Evolutionary conservation across 306 rosid species (phyloP).

Genomic region (Fagus sylvatica): DNA sequence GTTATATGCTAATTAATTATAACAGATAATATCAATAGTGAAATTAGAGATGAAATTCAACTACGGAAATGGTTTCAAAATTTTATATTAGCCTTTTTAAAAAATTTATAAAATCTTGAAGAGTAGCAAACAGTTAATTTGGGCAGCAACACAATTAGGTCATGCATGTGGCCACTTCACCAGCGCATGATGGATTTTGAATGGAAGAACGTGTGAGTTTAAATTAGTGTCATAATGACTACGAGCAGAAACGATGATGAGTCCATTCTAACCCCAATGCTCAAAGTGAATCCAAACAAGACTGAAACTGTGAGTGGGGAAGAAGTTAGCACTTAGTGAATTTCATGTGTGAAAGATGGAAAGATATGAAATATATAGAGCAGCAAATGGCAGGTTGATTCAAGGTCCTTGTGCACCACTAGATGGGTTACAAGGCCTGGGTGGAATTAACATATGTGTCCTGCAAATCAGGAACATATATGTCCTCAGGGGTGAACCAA

Average conservation of each 20-base stretch:
- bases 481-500: conserved; percentile 42
- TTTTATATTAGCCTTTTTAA: too few species aligned
- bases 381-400: conserved; percentile 24
- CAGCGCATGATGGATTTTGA: not conserved
- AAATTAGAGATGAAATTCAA: not conserved
- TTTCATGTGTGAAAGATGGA: conserved; percentile 13
- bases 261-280: conserved; percentile 7
- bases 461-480: conserved; percentile 34
- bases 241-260: conserved; percentile 10
- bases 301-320: conserved; percentile 31
- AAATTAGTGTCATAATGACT: not conserved
- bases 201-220: conserved; percentile 5
- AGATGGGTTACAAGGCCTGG: conserved; percentile 41
- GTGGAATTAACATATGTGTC: conserved; percentile 40
- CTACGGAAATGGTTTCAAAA: not conserved
- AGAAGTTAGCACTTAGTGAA: conserved; percentile 14
- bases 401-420: conserved; percentile 46
- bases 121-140: not conserved
- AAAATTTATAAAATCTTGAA: not conserved
- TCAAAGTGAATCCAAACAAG: conserved; percentile 23
- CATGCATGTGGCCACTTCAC: conserved; percentile 2
- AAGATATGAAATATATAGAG: conserved; percentile 21
- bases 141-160: conserved; percentile 8
- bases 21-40: not conserved
- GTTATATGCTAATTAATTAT: too few species aligned